phyloP scores from a whole-genome alignment of 2,329 filamentous ascomycete species.

The Colletotrichum neosansevieriae region DNA sequence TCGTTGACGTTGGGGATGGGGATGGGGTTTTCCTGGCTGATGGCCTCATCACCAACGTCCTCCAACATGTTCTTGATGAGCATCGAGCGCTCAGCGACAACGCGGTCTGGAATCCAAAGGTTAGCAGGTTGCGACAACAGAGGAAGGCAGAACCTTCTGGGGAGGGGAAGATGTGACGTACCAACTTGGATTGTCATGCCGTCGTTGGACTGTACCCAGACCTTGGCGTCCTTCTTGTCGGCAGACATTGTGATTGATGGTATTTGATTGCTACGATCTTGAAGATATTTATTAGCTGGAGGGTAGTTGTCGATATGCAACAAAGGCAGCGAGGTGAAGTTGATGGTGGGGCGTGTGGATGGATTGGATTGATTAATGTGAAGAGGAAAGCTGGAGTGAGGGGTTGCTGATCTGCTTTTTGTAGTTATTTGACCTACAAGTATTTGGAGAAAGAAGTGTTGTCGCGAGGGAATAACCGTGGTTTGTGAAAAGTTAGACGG shows the following conservation, averaged over 20 bases:
- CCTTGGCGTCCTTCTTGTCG: slow-evolving; percentile 53
- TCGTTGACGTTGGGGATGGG: slow-evolving; percentile 96
- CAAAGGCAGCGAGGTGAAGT: background rate
- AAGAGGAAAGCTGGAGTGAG: background rate
- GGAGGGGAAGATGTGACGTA: slow-evolving; percentile 40
- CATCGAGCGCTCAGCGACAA: slow-evolving; percentile 89
- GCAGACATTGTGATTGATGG: slow-evolving; percentile 49
- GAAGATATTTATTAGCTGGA: slow-evolving; percentile 2
- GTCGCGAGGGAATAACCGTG: background rate
- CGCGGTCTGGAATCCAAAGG: slow-evolving; percentile 70
- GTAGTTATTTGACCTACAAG: too few species aligned
- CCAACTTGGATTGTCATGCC: slow-evolving; percentile 58
- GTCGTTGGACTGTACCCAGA: slow-evolving; percentile 67
- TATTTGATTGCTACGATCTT: background rate
- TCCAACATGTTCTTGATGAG: slow-evolving; percentile 99
- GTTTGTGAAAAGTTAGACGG: background rate
- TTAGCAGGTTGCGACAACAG: slow-evolving; percentile 14
- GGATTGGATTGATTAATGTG: background rate
- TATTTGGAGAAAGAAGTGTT: background rate
- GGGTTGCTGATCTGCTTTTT: background rate
- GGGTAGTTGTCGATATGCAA: background rate
- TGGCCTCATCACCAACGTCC: slow-evolving; percentile 79
- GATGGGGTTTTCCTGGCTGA: slow-evolving; percentile 74
- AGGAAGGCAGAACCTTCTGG: background rate
- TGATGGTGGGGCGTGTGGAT: background rate